Conservation (phyloP, 352 stramenopile species). For the Phytopythium montanum region DNA sequence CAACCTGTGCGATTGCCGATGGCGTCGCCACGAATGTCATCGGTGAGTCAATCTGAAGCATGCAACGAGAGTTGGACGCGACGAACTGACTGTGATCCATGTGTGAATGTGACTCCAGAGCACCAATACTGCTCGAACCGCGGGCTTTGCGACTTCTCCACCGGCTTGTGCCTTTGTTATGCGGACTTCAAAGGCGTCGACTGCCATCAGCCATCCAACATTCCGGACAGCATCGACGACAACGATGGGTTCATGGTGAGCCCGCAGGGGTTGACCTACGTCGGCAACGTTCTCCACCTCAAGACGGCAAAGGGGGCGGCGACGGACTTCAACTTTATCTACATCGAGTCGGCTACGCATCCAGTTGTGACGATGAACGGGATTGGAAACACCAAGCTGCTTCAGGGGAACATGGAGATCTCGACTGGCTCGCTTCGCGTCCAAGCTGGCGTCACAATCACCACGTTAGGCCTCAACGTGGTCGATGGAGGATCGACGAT, state of each 20-base stretch:
- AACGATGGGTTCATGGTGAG: constrained; percentile 73
- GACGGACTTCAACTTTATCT: constrained; percentile 63
- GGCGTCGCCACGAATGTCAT: constrained; percentile 44
- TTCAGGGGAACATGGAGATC: constrained; percentile 45
- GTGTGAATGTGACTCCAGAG: constrained; percentile 30
- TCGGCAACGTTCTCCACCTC: constrained; percentile 57
- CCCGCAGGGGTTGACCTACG: constrained; percentile 46
- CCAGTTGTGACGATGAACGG: constrained; percentile 55
- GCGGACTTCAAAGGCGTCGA: constrained; percentile 69
- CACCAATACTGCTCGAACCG: constrained; percentile 79
- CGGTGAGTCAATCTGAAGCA: constrained; percentile 22
- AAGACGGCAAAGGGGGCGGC: constrained; percentile 49
- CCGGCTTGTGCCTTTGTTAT: constrained; percentile 68
- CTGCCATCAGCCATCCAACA: constrained; percentile 64
- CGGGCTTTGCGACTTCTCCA: constrained; percentile 70
- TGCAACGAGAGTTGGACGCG: not conserved
- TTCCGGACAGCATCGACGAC: constrained; percentile 63
- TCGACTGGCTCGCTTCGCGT: constrained; percentile 52
- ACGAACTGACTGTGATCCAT: not conserved
- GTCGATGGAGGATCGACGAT: constrained; percentile 30
- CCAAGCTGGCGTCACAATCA: constrained; percentile 28
- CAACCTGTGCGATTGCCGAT: constrained; percentile 69
- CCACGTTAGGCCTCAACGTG: constrained; percentile 33
- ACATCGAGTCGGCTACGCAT: constrained; percentile 41
- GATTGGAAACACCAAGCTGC: constrained; percentile 41